These are phyloP conservation scores for Penicillium sp. DNA, from an alignment of 2,329 filamentous ascomycete species.

Conservation along the genomic window DNA sequence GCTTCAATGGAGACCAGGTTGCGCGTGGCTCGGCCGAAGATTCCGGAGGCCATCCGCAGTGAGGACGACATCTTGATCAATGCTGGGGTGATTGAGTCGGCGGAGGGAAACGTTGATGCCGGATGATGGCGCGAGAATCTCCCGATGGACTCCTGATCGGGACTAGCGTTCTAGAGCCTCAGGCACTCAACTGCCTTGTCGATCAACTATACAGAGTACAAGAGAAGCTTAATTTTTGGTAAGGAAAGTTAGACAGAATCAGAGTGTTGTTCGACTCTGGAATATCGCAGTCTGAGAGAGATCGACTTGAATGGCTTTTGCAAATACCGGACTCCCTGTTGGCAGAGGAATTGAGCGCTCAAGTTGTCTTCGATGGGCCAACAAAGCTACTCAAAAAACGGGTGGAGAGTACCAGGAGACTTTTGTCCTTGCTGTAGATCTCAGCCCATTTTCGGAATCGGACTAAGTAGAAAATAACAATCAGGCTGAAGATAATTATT, in stretches of 20 bases:
- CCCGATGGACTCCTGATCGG: slow-evolving; percentile 28
- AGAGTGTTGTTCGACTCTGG: background rate
- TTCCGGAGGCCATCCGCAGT: slow-evolving; percentile 27
- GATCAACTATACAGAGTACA: background rate
- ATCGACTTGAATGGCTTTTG: too few species aligned
- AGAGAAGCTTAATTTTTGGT: background rate
- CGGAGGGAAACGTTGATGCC: slow-evolving; percentile 11
- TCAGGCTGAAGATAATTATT: too few species aligned
- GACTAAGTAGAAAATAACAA: too few species aligned
- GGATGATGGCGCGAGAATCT: slow-evolving; percentile 27
- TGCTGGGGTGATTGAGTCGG: background rate
- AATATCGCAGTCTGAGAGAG: background rate
- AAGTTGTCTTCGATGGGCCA: too few species aligned
- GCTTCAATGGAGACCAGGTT: slow-evolving; percentile 19
- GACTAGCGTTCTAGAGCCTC: slow-evolving; percentile 27
- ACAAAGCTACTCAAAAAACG: too few species aligned
- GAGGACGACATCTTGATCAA: slow-evolving; percentile 34
- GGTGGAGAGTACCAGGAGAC: too few species aligned
- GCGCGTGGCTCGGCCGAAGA: slow-evolving; percentile 25
- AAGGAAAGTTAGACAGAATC: background rate
- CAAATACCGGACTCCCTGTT: too few species aligned
- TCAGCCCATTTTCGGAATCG: too few species aligned
- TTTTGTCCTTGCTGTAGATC: too few species aligned
- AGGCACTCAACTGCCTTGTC: slow-evolving; percentile 10
- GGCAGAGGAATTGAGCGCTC: too few species aligned